These are phyloP conservation scores for Hypomontagnella submonticulosa DNA, from an alignment of 495 filamentous ascomycete species.

Conservation along the genomic window DNA sequence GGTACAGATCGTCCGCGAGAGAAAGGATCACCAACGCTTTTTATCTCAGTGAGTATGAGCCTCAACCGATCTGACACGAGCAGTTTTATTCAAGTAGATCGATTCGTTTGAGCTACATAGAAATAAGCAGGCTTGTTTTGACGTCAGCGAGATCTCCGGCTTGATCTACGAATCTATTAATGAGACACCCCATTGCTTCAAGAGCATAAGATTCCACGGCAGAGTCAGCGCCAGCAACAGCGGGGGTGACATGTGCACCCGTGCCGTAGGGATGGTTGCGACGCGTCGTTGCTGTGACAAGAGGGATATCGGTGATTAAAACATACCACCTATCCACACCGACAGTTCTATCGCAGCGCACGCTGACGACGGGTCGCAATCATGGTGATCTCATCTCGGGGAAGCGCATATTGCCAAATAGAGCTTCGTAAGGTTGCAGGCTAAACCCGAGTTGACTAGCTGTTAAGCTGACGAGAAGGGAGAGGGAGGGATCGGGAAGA, in stretches of 20 bases:
- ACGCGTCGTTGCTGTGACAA: conserved; percentile 12
- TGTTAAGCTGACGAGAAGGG: conserved; percentile 7
- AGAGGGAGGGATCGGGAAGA: not conserved
- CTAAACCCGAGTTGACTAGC: conserved; percentile 27
- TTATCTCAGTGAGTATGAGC: not conserved
- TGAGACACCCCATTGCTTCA: not conserved
- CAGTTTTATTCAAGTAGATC: conserved; percentile 1
- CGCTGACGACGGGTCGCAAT: conserved; percentile 19
- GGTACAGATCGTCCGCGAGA: not conserved
- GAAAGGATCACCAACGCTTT: not conserved
- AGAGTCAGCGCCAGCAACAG: not conserved
- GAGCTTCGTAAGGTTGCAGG: conserved; percentile 15
- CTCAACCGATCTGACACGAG: not conserved
- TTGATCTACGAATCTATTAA: conserved; percentile 5
- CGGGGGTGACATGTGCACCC: conserved; percentile 1
- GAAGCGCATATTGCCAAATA: conserved; percentile 22
- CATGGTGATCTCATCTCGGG: conserved; percentile 37
- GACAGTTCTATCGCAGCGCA: conserved; percentile 32
- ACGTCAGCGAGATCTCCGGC: conserved; percentile 11
- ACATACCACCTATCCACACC: conserved; percentile 37
- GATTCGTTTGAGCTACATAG: not conserved
- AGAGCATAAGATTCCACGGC: conserved; percentile 1
- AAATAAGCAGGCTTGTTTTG: conserved; percentile 7
- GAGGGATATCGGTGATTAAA: conserved; percentile 25
- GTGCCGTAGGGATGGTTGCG: conserved; percentile 1